Conservation (phyloP, 2,329 filamentous ascomycete species). For the Aspergillus thermomutatus region DNA sequence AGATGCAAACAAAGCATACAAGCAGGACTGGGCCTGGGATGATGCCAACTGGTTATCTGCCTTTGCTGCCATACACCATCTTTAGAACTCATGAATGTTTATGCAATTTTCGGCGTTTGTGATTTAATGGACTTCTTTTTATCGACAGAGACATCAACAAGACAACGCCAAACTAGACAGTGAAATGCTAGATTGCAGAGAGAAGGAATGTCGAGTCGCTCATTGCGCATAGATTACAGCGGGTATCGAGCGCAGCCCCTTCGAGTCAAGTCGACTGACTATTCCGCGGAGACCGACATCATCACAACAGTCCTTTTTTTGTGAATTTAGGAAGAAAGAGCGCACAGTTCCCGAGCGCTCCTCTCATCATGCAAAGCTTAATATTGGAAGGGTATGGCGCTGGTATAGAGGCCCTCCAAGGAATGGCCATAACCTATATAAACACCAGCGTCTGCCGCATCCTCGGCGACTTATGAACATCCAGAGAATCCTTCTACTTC, state of each 20-base stretch:
- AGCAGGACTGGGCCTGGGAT: no score
- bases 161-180: neutral
- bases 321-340: no score
- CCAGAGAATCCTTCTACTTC: neutral
- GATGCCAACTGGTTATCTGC: neutral
- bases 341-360: neutral
- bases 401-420: neutral
- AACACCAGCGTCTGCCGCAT: neutral
- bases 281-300: neutral
- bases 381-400: neutral
- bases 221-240: neutral
- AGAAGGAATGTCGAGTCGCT: no score
- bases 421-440: neutral
- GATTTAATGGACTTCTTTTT: neutral
- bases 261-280: neutral
- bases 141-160: neutral
- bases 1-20: constrained; percentile 3
- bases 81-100: neutral
- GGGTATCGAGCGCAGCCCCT: neutral
- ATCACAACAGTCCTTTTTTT: neutral
- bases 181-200: neutral
- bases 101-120: neutral
- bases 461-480: neutral
- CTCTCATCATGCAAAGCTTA: neutral
- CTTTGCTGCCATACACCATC: neutral